Conservation (phyloP, 164 flowering plant genomes). For the Nelumbo lutea region DNA sequence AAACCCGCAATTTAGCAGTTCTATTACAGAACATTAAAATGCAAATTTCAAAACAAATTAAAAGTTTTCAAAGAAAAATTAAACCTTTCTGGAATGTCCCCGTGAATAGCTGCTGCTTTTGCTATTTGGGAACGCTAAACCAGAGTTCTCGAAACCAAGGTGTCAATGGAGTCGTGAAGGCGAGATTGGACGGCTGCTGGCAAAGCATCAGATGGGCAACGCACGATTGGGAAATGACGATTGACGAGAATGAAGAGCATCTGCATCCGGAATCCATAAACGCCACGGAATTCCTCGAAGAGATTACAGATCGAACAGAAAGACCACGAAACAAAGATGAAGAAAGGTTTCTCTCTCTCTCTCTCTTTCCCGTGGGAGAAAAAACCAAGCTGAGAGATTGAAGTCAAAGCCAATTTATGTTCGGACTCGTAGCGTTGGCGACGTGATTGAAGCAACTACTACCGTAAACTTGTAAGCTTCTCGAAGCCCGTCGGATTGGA, state of each 20-base stretch:
- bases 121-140: slow-evolving; percentile 20
- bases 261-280: slow-evolving; percentile 24
- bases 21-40: background rate
- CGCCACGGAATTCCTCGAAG: slow-evolving; percentile 10
- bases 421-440: too few relatives aligned
- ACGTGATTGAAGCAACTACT: too few relatives aligned
- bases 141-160: slow-evolving; percentile 30
- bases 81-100: background rate
- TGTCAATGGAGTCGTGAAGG: slow-evolving; percentile 14
- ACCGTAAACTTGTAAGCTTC: too few relatives aligned
- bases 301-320: background rate
- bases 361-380: too few relatives aligned
- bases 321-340: background rate
- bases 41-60: too few relatives aligned
- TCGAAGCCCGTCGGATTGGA: too few relatives aligned
- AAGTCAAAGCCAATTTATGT: too few relatives aligned
- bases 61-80: too few relatives aligned
- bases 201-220: background rate
- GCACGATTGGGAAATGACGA: slow-evolving; percentile 1
- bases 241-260: slow-evolving; percentile 12
- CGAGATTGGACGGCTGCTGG: slow-evolving; percentile 17
- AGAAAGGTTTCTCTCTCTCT: too few relatives aligned
- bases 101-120: background rate
- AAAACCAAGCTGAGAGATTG: too few relatives aligned
- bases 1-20: background rate